Conservation (phyloP, 495 filamentous ascomycete species). For the Mycothermus thermophilus region DNA sequence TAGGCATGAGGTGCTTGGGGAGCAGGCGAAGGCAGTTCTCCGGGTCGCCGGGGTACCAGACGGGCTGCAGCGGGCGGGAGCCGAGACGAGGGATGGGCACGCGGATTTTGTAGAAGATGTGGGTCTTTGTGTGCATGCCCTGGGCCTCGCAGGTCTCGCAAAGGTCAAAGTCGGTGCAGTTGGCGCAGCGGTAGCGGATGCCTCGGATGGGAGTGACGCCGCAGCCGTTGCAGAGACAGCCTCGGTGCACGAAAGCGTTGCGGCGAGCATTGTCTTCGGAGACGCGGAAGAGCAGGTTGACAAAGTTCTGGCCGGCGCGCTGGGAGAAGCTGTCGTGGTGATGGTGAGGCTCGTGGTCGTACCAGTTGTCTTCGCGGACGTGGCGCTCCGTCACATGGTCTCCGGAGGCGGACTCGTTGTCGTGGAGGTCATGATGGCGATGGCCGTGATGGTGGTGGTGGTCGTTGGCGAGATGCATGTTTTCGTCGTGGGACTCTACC, state of each 20-base stretch:
- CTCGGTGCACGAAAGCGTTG: conserved; percentile 84
- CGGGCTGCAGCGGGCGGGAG: conserved; percentile 50
- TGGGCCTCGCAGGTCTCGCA: conserved; percentile 81
- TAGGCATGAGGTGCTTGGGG: conserved; percentile 45
- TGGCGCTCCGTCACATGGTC: conserved; percentile 46
- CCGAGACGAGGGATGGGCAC: conserved; percentile 34
- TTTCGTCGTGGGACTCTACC: conserved; percentile 32
- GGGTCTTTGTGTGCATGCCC: conserved; percentile 75
- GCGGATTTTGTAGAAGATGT: conserved; percentile 82
- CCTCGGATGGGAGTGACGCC: conserved; percentile 76
- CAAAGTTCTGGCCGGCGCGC: conserved; percentile 58
- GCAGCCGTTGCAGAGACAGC: conserved; percentile 86
- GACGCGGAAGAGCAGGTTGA: conserved; percentile 62
- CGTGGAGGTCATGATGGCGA: conserved; percentile 27
- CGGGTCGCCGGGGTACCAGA: conserved; percentile 87
- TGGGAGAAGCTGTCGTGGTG: too few relatives aligned
- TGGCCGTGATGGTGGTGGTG: conserved; percentile 18
- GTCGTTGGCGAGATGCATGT: too few relatives aligned
- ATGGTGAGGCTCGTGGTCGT: conserved; percentile 24
- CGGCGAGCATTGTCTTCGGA: conserved; percentile 67
- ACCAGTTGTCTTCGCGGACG: conserved; percentile 44
- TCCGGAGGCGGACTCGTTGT: conserved; percentile 44
- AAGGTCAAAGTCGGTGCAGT: conserved; percentile 84
- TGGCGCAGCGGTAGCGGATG: conserved; percentile 80
- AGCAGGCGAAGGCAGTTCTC: conserved; percentile 46